Base-by-base conservation (phyloP, 208 protist species). In the Phytomonas sp. region DNA sequence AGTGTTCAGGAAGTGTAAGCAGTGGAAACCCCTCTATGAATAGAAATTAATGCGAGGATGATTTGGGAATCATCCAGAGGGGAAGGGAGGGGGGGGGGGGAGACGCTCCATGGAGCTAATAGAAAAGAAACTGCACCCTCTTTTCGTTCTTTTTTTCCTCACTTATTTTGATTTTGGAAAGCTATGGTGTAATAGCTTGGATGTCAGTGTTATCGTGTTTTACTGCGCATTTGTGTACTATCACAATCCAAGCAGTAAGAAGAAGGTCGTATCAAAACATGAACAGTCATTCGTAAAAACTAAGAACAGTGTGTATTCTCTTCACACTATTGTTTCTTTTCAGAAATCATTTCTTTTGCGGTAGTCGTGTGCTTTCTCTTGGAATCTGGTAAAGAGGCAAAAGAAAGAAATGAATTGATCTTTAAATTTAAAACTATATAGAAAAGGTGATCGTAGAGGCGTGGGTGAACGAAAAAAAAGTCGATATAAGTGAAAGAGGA, bases 91-190 rank as follows among this genome's bases (percentile, higher is more conserved):
- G 11, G 11, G 15, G 11, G 40, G 40, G 9, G 36, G 36, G 36
- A 40, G 36, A 40, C 36, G 9, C 36, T 40, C 36, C 36, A 40
- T 40, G 36, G 36, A 13, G 6, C 4, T 40, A 40, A 28, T 62
- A 31, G 11, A 62, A 62, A 62, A 28, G 33, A 34, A 28, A 13
- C 62, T 62, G 30, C 23, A n/a, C 15, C 66, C 13, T 43, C 56
- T 40, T 36, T 67, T 65, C 4, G 11, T 13, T 69, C 4, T 67
- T 61, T 67, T 66, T n/a, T 62, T 28, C 43, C 15, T 68, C 46
- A 13, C 37, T 62, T 4, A 37, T 40, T 7, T 60, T 43, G 37
- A 7, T 66, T 29, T n/a, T 29, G 29, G 11, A 68, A 28, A 36
- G n/a, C 6, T 40, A 40, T 40, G 36, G 9, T 40, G 36, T 13